Percentiles rank a stretch among this genome's conserved stretches.
These are phyloP conservation scores for Aureobasidium uvarum DNA, from an alignment of 2,329 filamentous ascomycete genomes.

Conservation along the genomic window DNA sequence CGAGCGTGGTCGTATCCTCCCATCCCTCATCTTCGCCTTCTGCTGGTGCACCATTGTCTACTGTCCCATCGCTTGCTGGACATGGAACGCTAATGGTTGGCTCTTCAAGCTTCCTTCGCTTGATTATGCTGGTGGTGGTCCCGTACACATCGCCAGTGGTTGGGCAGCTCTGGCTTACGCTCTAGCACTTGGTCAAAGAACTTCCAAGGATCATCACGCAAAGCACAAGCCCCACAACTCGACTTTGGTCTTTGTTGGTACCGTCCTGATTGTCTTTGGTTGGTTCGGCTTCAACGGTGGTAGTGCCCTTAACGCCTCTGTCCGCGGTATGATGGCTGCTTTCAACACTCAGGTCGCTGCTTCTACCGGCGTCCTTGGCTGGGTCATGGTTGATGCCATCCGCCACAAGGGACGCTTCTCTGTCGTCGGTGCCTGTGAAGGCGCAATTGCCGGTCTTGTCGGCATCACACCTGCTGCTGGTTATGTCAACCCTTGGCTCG, in stretches of 20 bases:
- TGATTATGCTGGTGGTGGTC: conserved; percentile 57
- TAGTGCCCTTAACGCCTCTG: conserved; percentile 52
- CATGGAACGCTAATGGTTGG: conserved; percentile 67
- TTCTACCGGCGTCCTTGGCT: conserved; percentile 54
- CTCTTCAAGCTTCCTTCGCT: conserved; percentile 59
- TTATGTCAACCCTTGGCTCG: conserved; percentile 54
- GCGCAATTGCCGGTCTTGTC: conserved; percentile 59
- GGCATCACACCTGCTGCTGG: conserved; percentile 40
- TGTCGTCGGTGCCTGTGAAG: conserved; percentile 57
- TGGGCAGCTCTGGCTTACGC: conserved; percentile 65
- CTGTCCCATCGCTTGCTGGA: conserved; percentile 63
- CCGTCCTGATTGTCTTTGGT: conserved; percentile 44
- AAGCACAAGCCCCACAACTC: conserved; percentile 62
- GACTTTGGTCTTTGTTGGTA: conserved; percentile 62
- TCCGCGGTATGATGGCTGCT: conserved; percentile 55
- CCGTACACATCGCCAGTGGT: conserved; percentile 63
- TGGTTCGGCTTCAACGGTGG: conserved; percentile 62
- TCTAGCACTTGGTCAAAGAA: conserved; percentile 60
- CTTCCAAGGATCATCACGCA: conserved; percentile 48
- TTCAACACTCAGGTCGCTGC: conserved; percentile 61
- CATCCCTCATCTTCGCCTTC: conserved; percentile 63
- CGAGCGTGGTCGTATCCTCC: conserved; percentile 62
- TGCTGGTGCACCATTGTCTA: conserved; percentile 65
- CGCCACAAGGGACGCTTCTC: conserved; percentile 54
- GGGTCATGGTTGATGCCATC: conserved; percentile 55